These are phyloP conservation scores for Tetradesmus obliquus DNA, from an alignment of 139 green algal genomes.

Conservation along the genomic window DNA sequence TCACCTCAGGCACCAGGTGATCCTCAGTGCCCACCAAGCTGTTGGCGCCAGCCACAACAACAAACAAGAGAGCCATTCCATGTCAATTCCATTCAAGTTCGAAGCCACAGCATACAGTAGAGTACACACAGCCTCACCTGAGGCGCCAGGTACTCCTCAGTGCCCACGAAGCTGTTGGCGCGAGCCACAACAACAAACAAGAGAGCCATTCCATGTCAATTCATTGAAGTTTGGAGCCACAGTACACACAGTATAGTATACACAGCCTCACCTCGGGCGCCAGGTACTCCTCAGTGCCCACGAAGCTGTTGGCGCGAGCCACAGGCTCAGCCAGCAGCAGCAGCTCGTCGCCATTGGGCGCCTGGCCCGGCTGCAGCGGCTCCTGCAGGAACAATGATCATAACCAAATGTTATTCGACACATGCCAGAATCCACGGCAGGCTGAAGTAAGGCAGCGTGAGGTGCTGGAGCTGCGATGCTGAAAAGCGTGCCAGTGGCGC, in stretches of 20 bases:
- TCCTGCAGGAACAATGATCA: neutral
- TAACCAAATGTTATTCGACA: neutral
- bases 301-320: constrained; percentile 92
- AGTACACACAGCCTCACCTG: constrained; percentile 68
- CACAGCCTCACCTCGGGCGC: constrained; percentile 72
- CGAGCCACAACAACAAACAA: constrained; percentile 52
- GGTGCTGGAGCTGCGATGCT: no score
- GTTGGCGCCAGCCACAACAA: constrained; percentile 82
- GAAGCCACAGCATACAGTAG: no score
- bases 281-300: constrained; percentile 95
- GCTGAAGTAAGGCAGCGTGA: no score
- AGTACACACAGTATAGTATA: constrained; percentile 53
- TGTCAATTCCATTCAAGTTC: no score
- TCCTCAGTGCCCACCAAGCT: constrained; percentile 94
- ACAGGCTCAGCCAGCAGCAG: constrained; percentile 87
- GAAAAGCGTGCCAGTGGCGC: no score
- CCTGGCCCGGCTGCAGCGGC: neutral
- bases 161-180: constrained; percentile 96
- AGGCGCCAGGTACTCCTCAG: constrained; percentile 91
- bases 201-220: no score
- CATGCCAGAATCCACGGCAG: neutral
- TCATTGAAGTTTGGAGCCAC: no score
- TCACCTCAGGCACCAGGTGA: constrained; percentile 86
- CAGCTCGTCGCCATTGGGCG: constrained; percentile 37
- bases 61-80: no score